A percentile compares a stretch with the other conserved stretches of the same genome.
Conservation (phyloP, 441 rosid species). For the Adansonia grandidieri region DNA sequence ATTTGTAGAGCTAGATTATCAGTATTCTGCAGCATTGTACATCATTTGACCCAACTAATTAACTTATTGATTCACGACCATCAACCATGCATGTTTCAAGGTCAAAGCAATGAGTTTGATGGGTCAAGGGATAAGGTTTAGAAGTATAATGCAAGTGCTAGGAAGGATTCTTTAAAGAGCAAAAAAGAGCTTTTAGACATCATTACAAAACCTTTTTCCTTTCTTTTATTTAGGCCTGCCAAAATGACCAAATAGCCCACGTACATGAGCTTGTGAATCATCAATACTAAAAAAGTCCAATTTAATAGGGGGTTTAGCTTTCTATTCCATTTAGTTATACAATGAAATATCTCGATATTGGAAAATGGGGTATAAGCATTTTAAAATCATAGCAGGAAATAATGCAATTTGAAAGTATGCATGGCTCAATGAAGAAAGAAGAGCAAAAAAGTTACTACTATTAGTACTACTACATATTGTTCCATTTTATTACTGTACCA, state of each 20-base stretch:
- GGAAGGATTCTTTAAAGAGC: not conserved
- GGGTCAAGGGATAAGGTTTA: slow-evolving; percentile 39
- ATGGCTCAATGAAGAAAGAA: slow-evolving; percentile 40
- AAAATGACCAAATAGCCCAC: slow-evolving; percentile 35
- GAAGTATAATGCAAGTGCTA: slow-evolving; percentile 7
- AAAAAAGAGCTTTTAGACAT: slow-evolving; percentile 2
- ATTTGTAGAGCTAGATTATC: not conserved
- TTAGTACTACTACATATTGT: not conserved
- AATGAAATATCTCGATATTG: not conserved
- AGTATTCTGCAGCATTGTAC: not conserved
- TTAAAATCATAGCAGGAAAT: not conserved
- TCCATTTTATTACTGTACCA: not conserved
- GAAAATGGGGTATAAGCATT: not conserved
- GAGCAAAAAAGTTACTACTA: slow-evolving; percentile 19
- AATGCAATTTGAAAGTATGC: slow-evolving; percentile 26
- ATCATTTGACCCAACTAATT: slow-evolving; percentile 3
- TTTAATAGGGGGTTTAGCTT: not conserved
- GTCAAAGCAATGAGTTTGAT: slow-evolving; percentile 34
- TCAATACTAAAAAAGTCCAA: not conserved
- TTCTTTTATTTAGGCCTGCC: not conserved
- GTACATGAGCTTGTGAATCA: not conserved
- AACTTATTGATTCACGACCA: slow-evolving; percentile 10
- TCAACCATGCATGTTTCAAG: slow-evolving; percentile 23
- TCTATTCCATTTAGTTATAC: slow-evolving; percentile 15
- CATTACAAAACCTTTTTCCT: slow-evolving; percentile 1